phyloP scores from a whole-genome alignment of 495 filamentous ascomycete species.

The Aspergillus hancockii region DNA sequence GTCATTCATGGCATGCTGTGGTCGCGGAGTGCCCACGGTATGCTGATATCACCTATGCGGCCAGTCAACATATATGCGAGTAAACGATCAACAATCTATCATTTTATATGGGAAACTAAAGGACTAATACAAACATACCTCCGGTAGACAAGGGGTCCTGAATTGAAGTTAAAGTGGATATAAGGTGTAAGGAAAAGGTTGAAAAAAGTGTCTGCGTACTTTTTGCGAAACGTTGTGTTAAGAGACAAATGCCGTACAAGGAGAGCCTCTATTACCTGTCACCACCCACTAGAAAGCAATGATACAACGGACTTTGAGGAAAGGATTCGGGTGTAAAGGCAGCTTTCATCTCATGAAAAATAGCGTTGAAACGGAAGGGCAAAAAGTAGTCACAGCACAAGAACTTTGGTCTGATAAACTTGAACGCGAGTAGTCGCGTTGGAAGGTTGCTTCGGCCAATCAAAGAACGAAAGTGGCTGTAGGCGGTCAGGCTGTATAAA shows the following conservation, averaged over 20 bases:
- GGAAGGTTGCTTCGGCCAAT: slow-evolving; percentile 21
- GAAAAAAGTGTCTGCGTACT: neutral
- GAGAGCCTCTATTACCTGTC: no score
- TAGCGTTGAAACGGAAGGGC: neutral
- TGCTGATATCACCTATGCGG: slow-evolving; percentile 10
- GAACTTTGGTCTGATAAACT: neutral
- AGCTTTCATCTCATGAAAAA: no score
- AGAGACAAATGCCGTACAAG: neutral
- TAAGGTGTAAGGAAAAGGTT: neutral
- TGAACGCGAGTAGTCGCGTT: slow-evolving; percentile 20
- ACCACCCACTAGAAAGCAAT: no score
- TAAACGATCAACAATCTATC: neutral
- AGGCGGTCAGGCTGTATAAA: slow-evolving; percentile 1
- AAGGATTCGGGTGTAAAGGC: no score
- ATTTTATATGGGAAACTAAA: neutral
- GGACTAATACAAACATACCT: neutral
- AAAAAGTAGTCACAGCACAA: neutral
- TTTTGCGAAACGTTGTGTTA: neutral
- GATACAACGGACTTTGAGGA: neutral
- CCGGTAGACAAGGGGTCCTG: neutral
- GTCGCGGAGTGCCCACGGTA: slow-evolving; percentile 23
- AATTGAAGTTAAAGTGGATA: neutral
- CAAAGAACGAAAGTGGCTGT: neutral
- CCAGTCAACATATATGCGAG: neutral
- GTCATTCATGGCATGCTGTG: slow-evolving; percentile 68